A percentile compares a stretch with the other conserved stretches of the same genome.
Conservation (phyloP, 1,284 basidiomycete genomes). For the Sporisorium graminicola region DNA sequence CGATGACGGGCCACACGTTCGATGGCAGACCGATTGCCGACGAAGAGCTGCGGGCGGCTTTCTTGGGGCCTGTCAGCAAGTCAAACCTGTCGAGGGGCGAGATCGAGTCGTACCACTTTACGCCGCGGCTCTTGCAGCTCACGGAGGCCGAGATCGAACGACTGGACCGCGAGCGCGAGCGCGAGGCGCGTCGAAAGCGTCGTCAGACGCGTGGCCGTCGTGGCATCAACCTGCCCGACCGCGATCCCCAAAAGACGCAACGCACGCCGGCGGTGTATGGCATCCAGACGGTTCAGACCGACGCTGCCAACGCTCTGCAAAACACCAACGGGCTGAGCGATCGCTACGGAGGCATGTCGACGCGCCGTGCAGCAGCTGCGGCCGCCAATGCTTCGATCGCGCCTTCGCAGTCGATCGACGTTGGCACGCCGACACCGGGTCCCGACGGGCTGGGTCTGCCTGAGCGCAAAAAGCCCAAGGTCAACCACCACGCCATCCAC, state of each 20-base stretch:
- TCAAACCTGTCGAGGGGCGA: conserved; percentile 74
- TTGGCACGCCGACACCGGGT: conserved; percentile 57
- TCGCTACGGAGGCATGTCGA: conserved; percentile 48
- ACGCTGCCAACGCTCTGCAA: conserved; percentile 26
- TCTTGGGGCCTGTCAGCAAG: conserved; percentile 79
- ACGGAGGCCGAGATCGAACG: conserved; percentile 86
- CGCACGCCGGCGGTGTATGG: conserved; percentile 72
- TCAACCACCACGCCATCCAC: conserved; percentile 61
- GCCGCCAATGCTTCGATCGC: conserved; percentile 62
- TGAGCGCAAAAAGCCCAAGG: conserved; percentile 51
- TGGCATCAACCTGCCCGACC: conserved; percentile 89
- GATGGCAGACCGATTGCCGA: conserved; percentile 85
- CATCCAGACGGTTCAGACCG: conserved; percentile 59
- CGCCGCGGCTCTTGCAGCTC: conserved; percentile 88
- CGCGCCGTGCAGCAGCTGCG: conserved; percentile 60
- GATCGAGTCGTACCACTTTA: conserved; percentile 77
- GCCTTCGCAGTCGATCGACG: conserved; percentile 47
- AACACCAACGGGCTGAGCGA: conserved; percentile 36
- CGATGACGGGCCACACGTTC: conserved; percentile 87
- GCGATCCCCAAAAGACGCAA: conserved; percentile 90
- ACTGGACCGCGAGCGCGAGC: conserved; percentile 92
- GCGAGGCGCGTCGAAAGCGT: conserved; percentile 85
- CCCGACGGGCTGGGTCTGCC: conserved; percentile 45
- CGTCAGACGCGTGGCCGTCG: conserved; percentile 88
- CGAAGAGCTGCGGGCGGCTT: conserved; percentile 89